Base-by-base conservation (phyloP, 148 eudicot species). In the Hydrangea macrophylla region DNA sequence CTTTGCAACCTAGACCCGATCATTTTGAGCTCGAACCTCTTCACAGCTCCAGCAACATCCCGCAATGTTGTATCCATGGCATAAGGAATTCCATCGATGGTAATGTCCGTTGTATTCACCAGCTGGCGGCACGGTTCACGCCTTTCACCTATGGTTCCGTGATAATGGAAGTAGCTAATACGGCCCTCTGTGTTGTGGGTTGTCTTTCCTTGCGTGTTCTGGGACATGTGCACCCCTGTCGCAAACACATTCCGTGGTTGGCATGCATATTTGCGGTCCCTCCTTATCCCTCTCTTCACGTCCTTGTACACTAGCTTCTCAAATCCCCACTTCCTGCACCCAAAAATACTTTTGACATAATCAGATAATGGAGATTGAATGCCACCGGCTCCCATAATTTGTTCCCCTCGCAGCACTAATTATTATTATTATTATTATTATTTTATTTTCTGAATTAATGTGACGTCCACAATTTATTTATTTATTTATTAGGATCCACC, bases 301-400 rank as follows among this genome's bases (percentile, higher is more conserved):
- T 92, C 88, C 33, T 70, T 71, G 77, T 85, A 92, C 27, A 89
- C 96, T 20, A 92, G 80, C 82, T 92, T 92, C 80, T 92, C 97
- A 26, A 92, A 82, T 37, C 90, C 97, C 97, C 97, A 92, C 73
- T 85, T 82, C 73, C 97, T 83, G 71, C 64, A 48, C n/a, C n/a
- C n/a, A n/a, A n/a, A n/a, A n/a, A n/a, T n/a, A n/a, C n/a, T n/a
- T n/a, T n/a, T n/a, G n/a, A n/a, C n/a, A n/a, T n/a, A n/a, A n/a
- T n/a, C n/a, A n/a, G n/a, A n/a, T n/a, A n/a, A n/a, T n/a, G n/a
- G n/a, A n/a, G n/a, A n/a, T n/a, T n/a, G n/a, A n/a, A n/a, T n/a
- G n/a, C n/a, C n/a, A n/a, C n/a, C n/a, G n/a, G n/a, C n/a, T n/a
- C n/a, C n/a, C n/a, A n/a, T n/a, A n/a, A n/a, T n/a, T n/a, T n/a